Percentiles rank a stretch among this genome's conserved stretches.
Evolutionary conservation across 164 flowering plant species (phyloP).

Genomic region (Taxillus chinensis): DNA sequence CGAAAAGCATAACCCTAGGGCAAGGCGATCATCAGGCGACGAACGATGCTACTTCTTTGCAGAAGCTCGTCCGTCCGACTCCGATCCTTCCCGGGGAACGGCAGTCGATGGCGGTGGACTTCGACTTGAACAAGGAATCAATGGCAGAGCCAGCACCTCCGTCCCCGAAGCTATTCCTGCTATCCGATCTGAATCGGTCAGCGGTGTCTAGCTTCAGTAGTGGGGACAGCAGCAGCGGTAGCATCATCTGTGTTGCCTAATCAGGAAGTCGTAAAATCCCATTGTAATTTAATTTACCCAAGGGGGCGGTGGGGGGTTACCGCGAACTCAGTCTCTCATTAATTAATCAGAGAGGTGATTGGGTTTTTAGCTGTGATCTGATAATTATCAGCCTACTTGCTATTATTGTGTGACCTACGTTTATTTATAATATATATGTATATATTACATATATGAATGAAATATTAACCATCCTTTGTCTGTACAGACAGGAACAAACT

Average conservation of each 20-base stretch:
- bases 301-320: too few relatives aligned
- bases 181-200: conserved; percentile 11
- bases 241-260: conserved; percentile 33
- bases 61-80: conserved; percentile 15
- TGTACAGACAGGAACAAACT: neutral
- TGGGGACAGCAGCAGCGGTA: conserved; percentile 17
- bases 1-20: too few relatives aligned
- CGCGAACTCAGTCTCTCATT: too few relatives aligned
- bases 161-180: conserved; percentile 26
- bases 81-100: conserved; percentile 1
- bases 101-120: conserved; percentile 7
- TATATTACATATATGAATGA: too few relatives aligned
- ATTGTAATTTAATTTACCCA: too few relatives aligned
- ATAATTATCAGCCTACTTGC: neutral
- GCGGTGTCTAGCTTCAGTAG: conserved; percentile 23
- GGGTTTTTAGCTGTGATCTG: neutral
- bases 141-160: conserved; percentile 16
- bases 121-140: conserved; percentile 17
- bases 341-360: neutral
- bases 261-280: too few relatives aligned
- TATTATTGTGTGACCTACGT: too few relatives aligned
- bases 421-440: too few relatives aligned
- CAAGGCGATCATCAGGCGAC: too few relatives aligned
- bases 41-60: neutral
- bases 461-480: neutral